Percentiles rank a stretch among this genome's conserved stretches.
Conservation (phyloP, 2,329 filamentous ascomycete genomes). For the Neofusicoccum cordaticola region DNA sequence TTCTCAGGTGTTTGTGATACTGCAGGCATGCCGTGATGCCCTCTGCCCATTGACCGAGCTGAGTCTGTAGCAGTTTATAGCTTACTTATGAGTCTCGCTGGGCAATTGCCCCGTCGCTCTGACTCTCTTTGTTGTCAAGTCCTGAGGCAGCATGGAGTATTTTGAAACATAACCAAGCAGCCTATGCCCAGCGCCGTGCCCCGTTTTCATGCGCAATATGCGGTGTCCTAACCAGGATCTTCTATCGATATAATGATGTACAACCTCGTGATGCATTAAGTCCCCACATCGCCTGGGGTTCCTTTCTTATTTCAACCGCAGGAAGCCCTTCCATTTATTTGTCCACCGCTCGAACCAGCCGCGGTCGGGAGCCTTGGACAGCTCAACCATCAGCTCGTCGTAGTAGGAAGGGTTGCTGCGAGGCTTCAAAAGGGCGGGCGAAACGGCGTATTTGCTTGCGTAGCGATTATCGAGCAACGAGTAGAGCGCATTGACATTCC, state of each 20-base stretch:
- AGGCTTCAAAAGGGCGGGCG: conserved; percentile 30
- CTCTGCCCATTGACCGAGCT: too few species aligned
- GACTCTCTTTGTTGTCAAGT: not conserved
- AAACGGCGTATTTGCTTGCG: conserved; percentile 39
- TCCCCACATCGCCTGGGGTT: not conserved
- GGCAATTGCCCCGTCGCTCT: not conserved
- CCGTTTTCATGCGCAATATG: not conserved
- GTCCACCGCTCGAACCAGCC: conserved; percentile 34
- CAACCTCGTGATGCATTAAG: not conserved
- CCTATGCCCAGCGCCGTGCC: not conserved
- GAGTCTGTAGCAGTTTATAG: too few species aligned
- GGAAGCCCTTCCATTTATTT: conserved; percentile 38
- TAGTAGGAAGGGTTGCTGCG: conserved; percentile 36
- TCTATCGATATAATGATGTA: not conserved
- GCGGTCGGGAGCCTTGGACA: conserved; percentile 34
- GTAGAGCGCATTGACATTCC: conserved; percentile 57
- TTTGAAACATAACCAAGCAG: not conserved
- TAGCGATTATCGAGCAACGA: conserved; percentile 60
- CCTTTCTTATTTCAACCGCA: conserved; percentile 26
- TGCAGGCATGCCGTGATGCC: too few species aligned
- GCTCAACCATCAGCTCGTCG: conserved; percentile 34
- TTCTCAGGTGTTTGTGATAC: not conserved
- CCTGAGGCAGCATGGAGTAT: not conserved
- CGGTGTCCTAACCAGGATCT: not conserved
- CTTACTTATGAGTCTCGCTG: not conserved